Base-by-base conservation (phyloP, 345 rosid genomes). In the Luvunga scandens region DNA sequence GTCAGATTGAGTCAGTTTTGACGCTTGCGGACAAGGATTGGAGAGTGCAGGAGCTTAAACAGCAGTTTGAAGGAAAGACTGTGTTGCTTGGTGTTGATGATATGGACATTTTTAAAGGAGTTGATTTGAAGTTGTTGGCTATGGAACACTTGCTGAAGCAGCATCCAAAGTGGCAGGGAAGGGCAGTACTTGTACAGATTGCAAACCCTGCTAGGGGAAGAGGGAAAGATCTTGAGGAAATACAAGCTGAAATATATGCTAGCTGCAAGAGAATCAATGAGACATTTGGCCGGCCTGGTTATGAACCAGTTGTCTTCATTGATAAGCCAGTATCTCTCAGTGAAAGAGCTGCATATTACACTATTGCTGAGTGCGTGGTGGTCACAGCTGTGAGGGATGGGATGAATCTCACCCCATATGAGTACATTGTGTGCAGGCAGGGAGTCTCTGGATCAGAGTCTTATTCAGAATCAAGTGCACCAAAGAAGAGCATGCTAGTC, bases 331-430 rank as follows among this genome's bases (percentile, higher is more conserved):
- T 87, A 3, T 85, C 93, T 31, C 88, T 91, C 9, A 83, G 86
- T 77, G 93, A 91, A 78, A 86, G 88, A 81, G 81, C 86, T 53
- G 95, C 95, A n/a, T 90, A 91, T 79, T 87, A 85, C 81, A 85
- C 92, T 7, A 64, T 91, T 70, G 90, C 93, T 1, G 95, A 91
- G 84, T 91, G 93, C 73, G 91, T 87, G 72, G 92, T 87, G 53
- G 93, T 91, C 79, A 86, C 95, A 53, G 92, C 95, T 76, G 95
- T 91, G 79, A 88, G 95, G 82, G 95, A 91, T 84, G 93, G 95
- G 74, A 90, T 90, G 95, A 91, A 91, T 84, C 95, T 91, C 67
- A 90, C 86, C 34, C 95, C 93, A 2, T 91, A 91, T 1, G 92
- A 91, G 83, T 91, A 91, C 79, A 83, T 91, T 78, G 89, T 91